These are phyloP conservation scores for Purshia tridentata DNA, from an alignment of 306 rosid genomes.

Conservation along the genomic window DNA sequence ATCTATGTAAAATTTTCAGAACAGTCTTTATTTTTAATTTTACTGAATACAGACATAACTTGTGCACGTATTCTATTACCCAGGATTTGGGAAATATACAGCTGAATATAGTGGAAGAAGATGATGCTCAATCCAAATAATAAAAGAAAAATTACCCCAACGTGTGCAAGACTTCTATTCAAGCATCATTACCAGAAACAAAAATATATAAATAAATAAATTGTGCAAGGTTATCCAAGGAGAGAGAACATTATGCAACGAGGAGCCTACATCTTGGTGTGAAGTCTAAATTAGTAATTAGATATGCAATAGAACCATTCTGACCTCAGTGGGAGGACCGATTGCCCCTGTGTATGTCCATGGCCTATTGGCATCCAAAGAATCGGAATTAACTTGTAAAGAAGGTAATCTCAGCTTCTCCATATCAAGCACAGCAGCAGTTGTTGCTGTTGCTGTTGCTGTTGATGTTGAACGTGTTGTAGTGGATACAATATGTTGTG, in stretches of 20 bases:
- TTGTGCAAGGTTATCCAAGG: not conserved
- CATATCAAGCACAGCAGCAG: conserved; percentile 37
- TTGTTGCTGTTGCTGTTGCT: conserved; percentile 39
- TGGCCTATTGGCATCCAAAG: conserved; percentile 38
- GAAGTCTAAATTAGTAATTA: not conserved
- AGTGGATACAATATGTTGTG: conserved; percentile 61
- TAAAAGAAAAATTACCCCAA: not conserved
- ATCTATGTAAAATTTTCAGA: conserved; percentile 1
- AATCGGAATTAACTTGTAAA: conserved; percentile 42
- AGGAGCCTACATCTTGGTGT: not conserved
- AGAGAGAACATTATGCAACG: not conserved
- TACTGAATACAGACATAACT: not conserved
- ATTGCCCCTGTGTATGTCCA: conserved; percentile 53
- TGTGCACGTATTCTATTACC: not conserved
- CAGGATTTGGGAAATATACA: not conserved
- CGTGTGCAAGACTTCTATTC: not conserved
- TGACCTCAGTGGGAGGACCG: conserved; percentile 49
- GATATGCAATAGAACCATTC: not conserved
- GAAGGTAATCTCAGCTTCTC: conserved; percentile 54
- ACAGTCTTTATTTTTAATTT: not conserved
- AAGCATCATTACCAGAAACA: not conserved
- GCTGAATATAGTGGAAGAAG: not conserved
- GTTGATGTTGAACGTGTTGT: conserved; percentile 48
- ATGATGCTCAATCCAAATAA: not conserved
- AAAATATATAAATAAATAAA: not conserved